Evolutionary conservation across 2,329 filamentous ascomycete genomes (phyloP), one percentile per base, ranked within the genome.

Genomic region (Monilinia fructigena): DNA sequence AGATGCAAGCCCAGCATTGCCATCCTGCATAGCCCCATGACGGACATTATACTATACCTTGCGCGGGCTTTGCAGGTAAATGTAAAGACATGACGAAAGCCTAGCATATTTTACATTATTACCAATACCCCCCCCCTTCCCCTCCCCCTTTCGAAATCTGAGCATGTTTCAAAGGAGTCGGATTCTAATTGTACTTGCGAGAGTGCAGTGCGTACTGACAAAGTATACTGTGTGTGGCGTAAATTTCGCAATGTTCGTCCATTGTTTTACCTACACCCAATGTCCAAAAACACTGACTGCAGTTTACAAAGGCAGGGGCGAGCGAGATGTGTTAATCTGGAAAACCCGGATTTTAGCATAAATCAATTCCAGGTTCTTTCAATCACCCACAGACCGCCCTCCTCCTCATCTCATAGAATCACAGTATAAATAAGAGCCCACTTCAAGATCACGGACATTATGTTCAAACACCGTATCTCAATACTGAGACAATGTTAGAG

Each of bases 401-500:
- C 48, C 45, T 60, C 42, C 28, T 61, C 45, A 48, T 38, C 45
- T 60, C 31, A 11, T 50, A 26, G 28, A 35, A 31, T 59, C 28
- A 35, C 28, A n/a, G 47, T 48, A 50, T 14, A n/a, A 38, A 14
- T 14, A 26, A 50, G 42, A 31, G 18, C 55, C 55, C 55, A 59
- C 55, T 59, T 35, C 31, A n/a, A 20, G 18, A 42, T 35, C 55
- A 59, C 42, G 55, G 40, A 59, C 55, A 59, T 59, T 59, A n/a
- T 31, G 55, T 61, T 50, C 58, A 61, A 38, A 50, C 31, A 50
- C 45, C 58, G 31, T 8, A 61, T 61, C 50, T 26, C 45, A 11
- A 38, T 38, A 42, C 40, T 42, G 58, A 61, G 47, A 61, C 58
- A 61, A 38, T 50, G 50, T 50, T 48, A 42, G 45, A 35, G 31